Conservation (phyloP, 768 basidiomycete species). For the Psilocybe sp. region DNA sequence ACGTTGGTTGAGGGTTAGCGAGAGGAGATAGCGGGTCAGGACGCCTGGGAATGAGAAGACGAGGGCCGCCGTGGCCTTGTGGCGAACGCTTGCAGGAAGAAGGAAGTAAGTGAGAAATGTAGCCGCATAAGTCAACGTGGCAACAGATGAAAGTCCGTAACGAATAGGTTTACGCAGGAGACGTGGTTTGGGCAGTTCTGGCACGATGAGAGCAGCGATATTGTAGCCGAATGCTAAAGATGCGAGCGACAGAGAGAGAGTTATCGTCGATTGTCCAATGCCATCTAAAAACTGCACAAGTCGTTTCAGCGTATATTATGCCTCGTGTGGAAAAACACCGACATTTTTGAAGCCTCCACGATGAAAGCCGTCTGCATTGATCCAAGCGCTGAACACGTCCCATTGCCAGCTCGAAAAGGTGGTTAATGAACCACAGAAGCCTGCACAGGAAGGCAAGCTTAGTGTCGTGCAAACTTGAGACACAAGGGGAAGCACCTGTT, state of each 20-base stretch:
- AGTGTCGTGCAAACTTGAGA: not conserved
- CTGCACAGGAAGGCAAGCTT: conserved; percentile 34
- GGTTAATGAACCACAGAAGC: conserved; percentile 94
- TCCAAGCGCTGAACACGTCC: conserved; percentile 83
- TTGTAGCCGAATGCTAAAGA: conserved; percentile 75
- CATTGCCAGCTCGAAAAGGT: conserved; percentile 97
- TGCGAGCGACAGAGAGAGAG: conserved; percentile 72
- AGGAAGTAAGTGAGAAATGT: conserved; percentile 78
- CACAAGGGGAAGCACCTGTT: conserved; percentile 52
- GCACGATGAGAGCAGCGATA: conserved; percentile 42
- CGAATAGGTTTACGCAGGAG: conserved; percentile 43
- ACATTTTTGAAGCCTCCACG: conserved; percentile 74
- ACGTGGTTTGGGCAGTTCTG: conserved; percentile 32
- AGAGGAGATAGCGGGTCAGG: conserved; percentile 77
- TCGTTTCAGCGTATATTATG: not conserved
- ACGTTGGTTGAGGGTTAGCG: conserved; percentile 66
- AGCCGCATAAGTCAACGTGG: conserved; percentile 69
- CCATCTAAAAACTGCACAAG: conserved; percentile 78
- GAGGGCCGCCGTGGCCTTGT: conserved; percentile 81
- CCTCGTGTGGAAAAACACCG: conserved; percentile 23
- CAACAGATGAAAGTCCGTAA: conserved; percentile 47
- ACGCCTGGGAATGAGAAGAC: conserved; percentile 90
- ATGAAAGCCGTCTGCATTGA: conserved; percentile 54
- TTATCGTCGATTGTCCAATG: conserved; percentile 74
- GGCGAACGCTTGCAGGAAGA: conserved; percentile 65